Base-by-base conservation (phyloP, 805 yeast species). In the Candida hispaniensis region DNA sequence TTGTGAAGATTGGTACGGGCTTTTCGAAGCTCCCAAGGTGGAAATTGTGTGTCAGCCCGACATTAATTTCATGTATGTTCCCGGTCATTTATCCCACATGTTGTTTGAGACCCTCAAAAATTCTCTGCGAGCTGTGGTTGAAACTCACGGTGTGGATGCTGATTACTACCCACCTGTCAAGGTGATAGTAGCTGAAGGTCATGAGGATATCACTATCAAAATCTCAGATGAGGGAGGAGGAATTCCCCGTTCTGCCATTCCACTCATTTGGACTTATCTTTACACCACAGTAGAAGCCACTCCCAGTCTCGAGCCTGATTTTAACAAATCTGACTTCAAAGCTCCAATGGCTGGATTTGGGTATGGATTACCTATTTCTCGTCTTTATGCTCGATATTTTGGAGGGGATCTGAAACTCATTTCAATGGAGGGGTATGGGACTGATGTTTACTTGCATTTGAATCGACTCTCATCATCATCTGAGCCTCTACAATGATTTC, bases 331-430 rank as follows among this genome's bases (percentile, higher is more conserved):
- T 14, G 79, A 76, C 40, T 77, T 79, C 59, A 71, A 71, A 51
- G 93, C 93, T 1, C 95, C 94, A 40, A 78, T 83, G 80, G 94
- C 94, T 34, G 95, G 95, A 0, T 78, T 79, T 46, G 95, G 95
- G 17, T 86, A 83, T 50, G 94, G 95, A 0, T 64, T 83, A 47
- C 94, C 94, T 2, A 75, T 85, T 38, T 77, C 91, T 30, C 59
- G 94, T 40, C 64, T 83, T 22, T 85, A 85, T 47, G 86, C 94
- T 2, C 74, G 86, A 44, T 83, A 83, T 54, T 83, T 85, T 52
- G 93, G 94, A 5, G 94, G 94, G 3, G 94, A 85, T 49, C 67
- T 83, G 55, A 79, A 78, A 51, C 65, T 85, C 49, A 83, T 82
- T 39, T 73, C 83, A 19, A 81, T 85, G 93, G 94, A 83, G 56